Evolutionary conservation across 2,329 filamentous ascomycete genomes (phyloP), one percentile per base, ranked within the genome.

Genomic region (Curvularia lunata): DNA sequence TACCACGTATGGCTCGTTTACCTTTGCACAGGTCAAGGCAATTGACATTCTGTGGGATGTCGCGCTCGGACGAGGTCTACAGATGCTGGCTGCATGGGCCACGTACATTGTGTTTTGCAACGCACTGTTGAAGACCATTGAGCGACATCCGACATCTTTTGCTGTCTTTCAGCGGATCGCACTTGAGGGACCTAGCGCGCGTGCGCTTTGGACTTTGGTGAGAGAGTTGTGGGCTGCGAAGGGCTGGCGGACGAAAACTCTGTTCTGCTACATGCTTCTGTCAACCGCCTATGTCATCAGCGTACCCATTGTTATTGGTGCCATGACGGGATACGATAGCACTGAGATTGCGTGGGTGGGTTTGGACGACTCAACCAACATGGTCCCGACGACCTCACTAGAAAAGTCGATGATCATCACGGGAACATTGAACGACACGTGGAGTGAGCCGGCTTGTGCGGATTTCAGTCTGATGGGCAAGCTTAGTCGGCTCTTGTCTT

Each of bases 311-410:
- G 62, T 75, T 4, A 47, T 76, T 1, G 55, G 65, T n/a, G 75
- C 75, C 12, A 77, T 78, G 72, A 75, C 73, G 0, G 76, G 76
- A 9, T 78, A 77, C 50, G 70, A 74, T n/a, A 68, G 61, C 42
- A 67, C 63, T 1, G 59, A 61, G 2, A 66, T 66, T 5, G 62
- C 69, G 0, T 75, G 70, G 67, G 59, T 76, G 13, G 65, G 63
- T 18, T 45, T 74, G 16, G 62, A 70, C 13, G 59, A 62, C 16
- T 52, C 54, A 3, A 62, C 69, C 16, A 71, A 73, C 27, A 70
- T 76, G 28, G 57, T 75, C 1, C 69, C 67, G 1, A 67, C 66
- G 1, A 50, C 61, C 5, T 53, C 52, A n/a, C 10, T 75, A 16
- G 16, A 61, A 9, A 0, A 0, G 1, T 13, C 56, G 2, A 58